A percentile compares a stretch with the other conserved stretches of the same genome.
These are phyloP conservation scores for Gyromitra esculenta DNA, from an alignment of 2,329 filamentous ascomycete genomes.

Conservation along the genomic window DNA sequence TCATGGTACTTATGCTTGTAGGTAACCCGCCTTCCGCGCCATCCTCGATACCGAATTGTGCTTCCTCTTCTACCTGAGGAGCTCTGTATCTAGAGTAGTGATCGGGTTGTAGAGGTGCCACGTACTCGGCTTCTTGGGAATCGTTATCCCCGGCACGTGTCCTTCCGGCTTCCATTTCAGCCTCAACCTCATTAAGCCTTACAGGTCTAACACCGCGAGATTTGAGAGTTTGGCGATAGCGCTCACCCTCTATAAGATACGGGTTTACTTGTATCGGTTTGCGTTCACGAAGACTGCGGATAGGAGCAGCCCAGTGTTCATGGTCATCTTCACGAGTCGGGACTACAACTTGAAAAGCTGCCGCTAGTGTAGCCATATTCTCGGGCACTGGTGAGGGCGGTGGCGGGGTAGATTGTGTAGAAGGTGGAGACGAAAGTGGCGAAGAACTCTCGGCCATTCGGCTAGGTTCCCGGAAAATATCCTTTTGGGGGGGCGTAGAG, in stretches of 20 bases:
- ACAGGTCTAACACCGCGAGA: constrained; percentile 56
- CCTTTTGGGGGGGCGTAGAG: constrained; percentile 7
- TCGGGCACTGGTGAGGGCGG: constrained; percentile 3
- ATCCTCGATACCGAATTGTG: constrained; percentile 3
- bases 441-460: constrained; percentile 40
- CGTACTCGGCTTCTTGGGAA: constrained; percentile 57
- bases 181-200: constrained; percentile 50
- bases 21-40: constrained; percentile 2
- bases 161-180: constrained; percentile 22
- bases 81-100: constrained; percentile 8
- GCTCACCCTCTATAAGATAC: constrained; percentile 56
- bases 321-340: constrained; percentile 24
- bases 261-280: constrained; percentile 58
- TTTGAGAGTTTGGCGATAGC: constrained; percentile 55
- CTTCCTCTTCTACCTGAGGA: not conserved
- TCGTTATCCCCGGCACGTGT: constrained; percentile 46
- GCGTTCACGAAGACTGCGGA: constrained; percentile 55
- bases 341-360: constrained; percentile 8
- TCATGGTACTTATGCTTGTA: constrained; percentile 4
- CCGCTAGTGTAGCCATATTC: not conserved
- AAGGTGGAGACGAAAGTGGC: constrained; percentile 48
- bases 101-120: constrained; percentile 44
- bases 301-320: constrained; percentile 38
- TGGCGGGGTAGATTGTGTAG: constrained; percentile 11
- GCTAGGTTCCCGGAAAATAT: constrained; percentile 25